Evolutionary conservation across 2,329 filamentous ascomycete species (phyloP), one percentile per base, ranked within the genome.

Genomic region (Sclerotinia subarctica): DNA sequence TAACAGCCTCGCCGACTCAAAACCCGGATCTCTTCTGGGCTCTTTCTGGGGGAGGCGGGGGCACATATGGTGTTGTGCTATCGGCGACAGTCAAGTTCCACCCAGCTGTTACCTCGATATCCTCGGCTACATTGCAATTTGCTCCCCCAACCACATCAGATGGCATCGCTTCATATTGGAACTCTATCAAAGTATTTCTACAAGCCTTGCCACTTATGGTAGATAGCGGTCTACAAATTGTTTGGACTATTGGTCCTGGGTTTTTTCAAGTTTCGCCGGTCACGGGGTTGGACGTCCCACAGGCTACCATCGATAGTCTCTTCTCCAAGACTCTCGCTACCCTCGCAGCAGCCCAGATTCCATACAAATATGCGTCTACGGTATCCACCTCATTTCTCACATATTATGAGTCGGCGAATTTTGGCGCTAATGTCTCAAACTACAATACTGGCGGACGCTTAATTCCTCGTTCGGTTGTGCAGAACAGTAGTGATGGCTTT

Each of bases 11-110:
- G 1, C 79, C 78, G 0, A 73, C 72, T 0, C 69, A 82, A 38
- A 84, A 89, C 70, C 66, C 78, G 0, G 86, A 89, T 62, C 78
- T 90, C 1, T 89, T 85, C 77, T 90, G 86, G 87, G 87, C 87
- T 1, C 77, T 88, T 0, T 79, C 80, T 51, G 86, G 86, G 2
- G 86, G 87, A 0, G 86, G 87, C 2, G 83, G 82, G 8, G 84
- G 86, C 15, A 88, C 82, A 38, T 89, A 83, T 71, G 86, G 80
- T 2, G 79, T 87, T 1, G 84, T 88, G 1, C 75, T 82, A 17
- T 84, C 82, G 1, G 79, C 87, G 74, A 88, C 84, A 0, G 26
- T 56, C 19, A 56, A 56, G 19, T 56, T 65, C 1, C 42, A 65
- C 32, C 51, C 51, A 21, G 3, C 11, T 5, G 5, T 21, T 2